Conservation (phyloP, 1,284 basidiomycete species). For the Flammula alnicola region DNA sequence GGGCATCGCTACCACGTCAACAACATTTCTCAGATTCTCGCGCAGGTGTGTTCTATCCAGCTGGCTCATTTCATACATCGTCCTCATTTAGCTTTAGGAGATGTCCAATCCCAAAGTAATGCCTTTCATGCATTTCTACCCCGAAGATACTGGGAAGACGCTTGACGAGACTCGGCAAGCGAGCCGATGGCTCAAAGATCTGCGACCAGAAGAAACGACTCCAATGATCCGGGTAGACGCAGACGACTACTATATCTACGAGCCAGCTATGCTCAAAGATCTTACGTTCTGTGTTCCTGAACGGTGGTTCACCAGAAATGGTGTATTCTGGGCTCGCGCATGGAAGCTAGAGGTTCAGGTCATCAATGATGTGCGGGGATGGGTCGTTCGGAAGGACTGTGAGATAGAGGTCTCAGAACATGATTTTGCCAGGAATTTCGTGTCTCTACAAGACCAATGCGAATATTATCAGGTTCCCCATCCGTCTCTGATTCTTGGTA, state of each 20-base stretch:
- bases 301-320: conserved; percentile 34
- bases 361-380: background rate
- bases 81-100: no score
- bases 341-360: conserved; percentile 16
- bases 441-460: background rate
- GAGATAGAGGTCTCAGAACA: conserved; percentile 8
- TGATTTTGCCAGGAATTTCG: conserved; percentile 11
- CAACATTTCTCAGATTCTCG: no score
- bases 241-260: conserved; percentile 1
- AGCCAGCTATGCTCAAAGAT: conserved; percentile 16
- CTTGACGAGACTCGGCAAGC: conserved; percentile 1
- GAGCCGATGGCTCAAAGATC: conserved; percentile 5
- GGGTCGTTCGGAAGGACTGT: conserved; percentile 7
- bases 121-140: conserved; percentile 3
- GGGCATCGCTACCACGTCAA: no score
- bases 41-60: no score
- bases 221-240: background rate
- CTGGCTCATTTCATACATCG: no score
- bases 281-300: conserved; percentile 29
- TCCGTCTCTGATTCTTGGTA: conserved; percentile 10
- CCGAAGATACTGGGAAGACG: background rate
- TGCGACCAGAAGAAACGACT: conserved; percentile 1
- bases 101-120: conserved; percentile 4
- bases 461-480: conserved; percentile 3
- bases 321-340: conserved; percentile 1